Base-by-base conservation (phyloP, 1,139 yeast genomes). In the Zygoascus hellenicus region DNA sequence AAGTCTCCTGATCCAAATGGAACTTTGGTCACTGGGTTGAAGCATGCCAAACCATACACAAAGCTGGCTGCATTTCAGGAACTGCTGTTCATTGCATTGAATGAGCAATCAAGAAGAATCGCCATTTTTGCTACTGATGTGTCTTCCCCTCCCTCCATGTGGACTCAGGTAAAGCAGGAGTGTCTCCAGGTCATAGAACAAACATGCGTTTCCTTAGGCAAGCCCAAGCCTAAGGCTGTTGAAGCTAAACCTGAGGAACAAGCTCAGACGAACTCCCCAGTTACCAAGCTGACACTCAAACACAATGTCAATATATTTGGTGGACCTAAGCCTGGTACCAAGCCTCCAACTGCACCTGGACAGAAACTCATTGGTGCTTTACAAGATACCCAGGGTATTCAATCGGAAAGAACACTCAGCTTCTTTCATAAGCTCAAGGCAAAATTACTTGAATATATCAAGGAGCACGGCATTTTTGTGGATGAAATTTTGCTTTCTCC, bases 1-100 rank as follows among this genome's bases (percentile, higher is more conserved):
- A 72, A 78, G 43, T 80, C 92, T 14, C 66, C 81, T 0, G 88
- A 85, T 52, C 92, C 90, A 2, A 75, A 86, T 48, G 81, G 78
- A 43, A 83, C 95, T 1, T 69, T 90, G 45, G 66, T 89, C 9
- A 73, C 83, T 2, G 97, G 97, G 0, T 71, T 90, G 53, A 66
- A 75, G 4, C 69, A 50, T 7, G 46, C 71, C 14, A 70, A 76
- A 48, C 79, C 77, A 35, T 75, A 86, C 51, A 77, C 82, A n/a
- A 58, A 60, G 31, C 54, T 65, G 19, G 55, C 63, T 33, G 74
- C 75, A 1, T 70, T 67, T 57, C 63, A 65, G 42, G 74, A 70
- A 48, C 62, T 69, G 16, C 54, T 55, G 15, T 51, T 48, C 34
- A 65, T 70, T 42, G 59, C 69, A 4, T 52, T 57, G 29, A 55